Percentiles rank a stretch among this genome's conserved stretches.
phyloP scores from a whole-genome alignment of 176 grass and related monocot genomes.

The Alopecurus myosuroides region DNA sequence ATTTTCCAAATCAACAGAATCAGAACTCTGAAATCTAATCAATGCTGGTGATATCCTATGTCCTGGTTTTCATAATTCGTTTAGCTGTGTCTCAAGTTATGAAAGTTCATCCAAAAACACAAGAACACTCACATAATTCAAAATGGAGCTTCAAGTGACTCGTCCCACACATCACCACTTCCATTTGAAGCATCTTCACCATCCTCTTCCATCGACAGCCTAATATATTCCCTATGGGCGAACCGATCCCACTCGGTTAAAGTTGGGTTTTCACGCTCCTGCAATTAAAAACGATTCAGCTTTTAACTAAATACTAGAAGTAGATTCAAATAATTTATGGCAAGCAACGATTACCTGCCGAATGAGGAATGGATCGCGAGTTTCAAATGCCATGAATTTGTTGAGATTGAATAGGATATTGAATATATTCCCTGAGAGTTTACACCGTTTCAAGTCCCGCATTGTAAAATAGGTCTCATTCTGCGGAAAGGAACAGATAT shows the following conservation, averaged over 20 bases:
- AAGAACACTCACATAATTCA: conserved; percentile 62
- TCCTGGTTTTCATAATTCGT: background rate
- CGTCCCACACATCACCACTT: conserved; percentile 99
- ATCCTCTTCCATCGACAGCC: conserved; percentile 98
- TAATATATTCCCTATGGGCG: conserved; percentile 97
- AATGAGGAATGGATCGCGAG: conserved; percentile 96
- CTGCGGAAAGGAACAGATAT: conserved; percentile 48
- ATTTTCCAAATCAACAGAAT: background rate
- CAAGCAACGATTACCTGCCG: conserved; percentile 65
- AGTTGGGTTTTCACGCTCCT: conserved; percentile 98
- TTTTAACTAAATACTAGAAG: conserved; percentile 12
- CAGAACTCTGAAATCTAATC: background rate
- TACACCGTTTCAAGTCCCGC: conserved; percentile 74
- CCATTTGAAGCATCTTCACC: conserved; percentile 99
- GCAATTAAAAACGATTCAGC: conserved; percentile 5
- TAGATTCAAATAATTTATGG: conserved; percentile 10
- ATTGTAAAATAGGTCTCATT: conserved; percentile 85
- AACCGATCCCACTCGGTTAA: conserved; percentile 99
- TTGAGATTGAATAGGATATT: conserved; percentile 99
- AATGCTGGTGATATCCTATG: background rate
- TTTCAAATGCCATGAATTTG: conserved; percentile 99
- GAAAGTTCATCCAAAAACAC: background rate
- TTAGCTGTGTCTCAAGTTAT: background rate
- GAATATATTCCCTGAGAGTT: conserved; percentile 99
- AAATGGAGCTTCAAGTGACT: conserved; percentile 94